Conservation (phyloP, 805 yeast species). For the Cyberlindnera petersonii region DNA sequence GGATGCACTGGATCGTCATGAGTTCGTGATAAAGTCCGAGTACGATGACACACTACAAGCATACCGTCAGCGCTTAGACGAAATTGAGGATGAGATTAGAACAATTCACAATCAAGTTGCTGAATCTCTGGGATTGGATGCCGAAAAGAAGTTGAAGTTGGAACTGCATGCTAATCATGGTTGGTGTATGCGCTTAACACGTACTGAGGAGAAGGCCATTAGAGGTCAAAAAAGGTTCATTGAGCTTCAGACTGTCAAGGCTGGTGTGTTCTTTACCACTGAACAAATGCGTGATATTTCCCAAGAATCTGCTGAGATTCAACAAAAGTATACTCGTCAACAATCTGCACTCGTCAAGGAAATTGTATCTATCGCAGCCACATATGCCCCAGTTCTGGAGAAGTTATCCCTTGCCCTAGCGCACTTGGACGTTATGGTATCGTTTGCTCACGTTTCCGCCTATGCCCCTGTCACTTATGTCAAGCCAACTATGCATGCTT, state of each 20-base stretch:
- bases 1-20: slow-evolving; percentile 74
- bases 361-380: slow-evolving; percentile 72
- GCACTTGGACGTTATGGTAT: slow-evolving; percentile 73
- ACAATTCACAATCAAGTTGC: slow-evolving; percentile 60
- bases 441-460: slow-evolving; percentile 82
- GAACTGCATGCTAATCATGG: slow-evolving; percentile 88
- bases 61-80: slow-evolving; percentile 55
- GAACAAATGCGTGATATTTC: slow-evolving; percentile 56
- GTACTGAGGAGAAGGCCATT: slow-evolving; percentile 80
- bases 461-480: slow-evolving; percentile 81
- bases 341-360: slow-evolving; percentile 80
- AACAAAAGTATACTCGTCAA: slow-evolving; percentile 64
- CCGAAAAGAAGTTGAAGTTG: slow-evolving; percentile 82
- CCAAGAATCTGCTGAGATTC: slow-evolving; percentile 51
- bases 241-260: slow-evolving; percentile 88
- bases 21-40: slow-evolving; percentile 83
- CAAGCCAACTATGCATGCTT: slow-evolving; percentile 63
- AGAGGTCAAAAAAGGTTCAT: slow-evolving; percentile 57
- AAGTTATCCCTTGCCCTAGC: slow-evolving; percentile 62
- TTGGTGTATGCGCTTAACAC: slow-evolving; percentile 90
- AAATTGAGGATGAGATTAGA: slow-evolving; percentile 50
- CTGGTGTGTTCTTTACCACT: slow-evolving; percentile 92
- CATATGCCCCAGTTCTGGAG: slow-evolving; percentile 77
- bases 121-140: slow-evolving; percentile 73
- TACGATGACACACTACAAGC: slow-evolving; percentile 73